Evolutionary conservation across 257 asterid species (phyloP).

Genomic region (Capsicum pubescens): DNA sequence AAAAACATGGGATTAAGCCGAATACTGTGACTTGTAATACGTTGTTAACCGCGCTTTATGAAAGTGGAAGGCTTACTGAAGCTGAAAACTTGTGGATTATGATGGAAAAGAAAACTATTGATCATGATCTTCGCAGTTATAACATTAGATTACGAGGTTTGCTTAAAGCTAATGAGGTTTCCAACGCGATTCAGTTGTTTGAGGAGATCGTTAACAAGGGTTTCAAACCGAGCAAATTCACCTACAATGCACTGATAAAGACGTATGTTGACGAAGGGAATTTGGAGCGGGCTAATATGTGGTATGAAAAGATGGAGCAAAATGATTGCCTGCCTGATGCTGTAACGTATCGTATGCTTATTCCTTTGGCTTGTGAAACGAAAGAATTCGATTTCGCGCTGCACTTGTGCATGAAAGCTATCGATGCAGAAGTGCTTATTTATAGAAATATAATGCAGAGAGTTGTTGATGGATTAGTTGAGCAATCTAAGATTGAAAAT

Average conservation of each 20-base stretch:
- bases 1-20: slow-evolving; percentile 40
- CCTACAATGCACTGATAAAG: slow-evolving; percentile 48
- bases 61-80: slow-evolving; percentile 34
- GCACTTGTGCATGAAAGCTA: slow-evolving; percentile 42
- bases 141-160: slow-evolving; percentile 49
- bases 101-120: slow-evolving; percentile 52
- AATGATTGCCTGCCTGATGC: slow-evolving; percentile 37
- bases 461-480: neutral
- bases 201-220: slow-evolving; percentile 45
- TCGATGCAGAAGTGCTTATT: neutral
- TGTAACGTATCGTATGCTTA: slow-evolving; percentile 41
- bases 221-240: slow-evolving; percentile 42
- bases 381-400: slow-evolving; percentile 47
- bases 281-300: slow-evolving; percentile 48
- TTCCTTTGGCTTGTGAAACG: slow-evolving; percentile 49
- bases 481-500: neutral
- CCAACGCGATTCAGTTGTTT: slow-evolving; percentile 44
- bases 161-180: slow-evolving; percentile 34
- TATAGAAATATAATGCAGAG: neutral
- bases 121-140: slow-evolving; percentile 46
- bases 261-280: slow-evolving; percentile 44
- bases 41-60: slow-evolving; percentile 40
- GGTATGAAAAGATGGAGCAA: slow-evolving; percentile 42
- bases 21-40: slow-evolving; percentile 42
- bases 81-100: slow-evolving; percentile 52